These are phyloP conservation scores for Galerina marginata DNA, from an alignment of 768 basidiomycete species.

Conservation along the genomic window DNA sequence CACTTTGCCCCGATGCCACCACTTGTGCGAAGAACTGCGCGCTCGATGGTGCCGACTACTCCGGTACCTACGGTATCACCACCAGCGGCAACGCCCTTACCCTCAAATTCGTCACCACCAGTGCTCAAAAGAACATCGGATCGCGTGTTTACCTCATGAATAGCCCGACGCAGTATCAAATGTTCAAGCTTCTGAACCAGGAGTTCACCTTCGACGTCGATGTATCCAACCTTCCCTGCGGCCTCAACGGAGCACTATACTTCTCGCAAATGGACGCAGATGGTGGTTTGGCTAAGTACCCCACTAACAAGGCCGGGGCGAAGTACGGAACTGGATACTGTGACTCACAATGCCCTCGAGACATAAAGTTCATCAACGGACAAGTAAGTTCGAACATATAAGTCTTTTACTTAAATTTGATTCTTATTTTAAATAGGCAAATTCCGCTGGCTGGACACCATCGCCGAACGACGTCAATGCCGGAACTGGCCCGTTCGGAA, in stretches of 20 bases:
- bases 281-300: constrained; percentile 50
- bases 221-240: constrained; percentile 59
- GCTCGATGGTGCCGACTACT: constrained; percentile 53
- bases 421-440: not conserved
- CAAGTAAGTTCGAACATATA: constrained; percentile 33
- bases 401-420: too few relatives aligned
- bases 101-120: constrained; percentile 50
- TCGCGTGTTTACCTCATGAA: constrained; percentile 57
- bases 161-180: constrained; percentile 46
- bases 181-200: constrained; percentile 53
- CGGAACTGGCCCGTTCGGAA: constrained; percentile 8
- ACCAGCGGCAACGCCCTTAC: constrained; percentile 50
- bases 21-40: constrained; percentile 53
- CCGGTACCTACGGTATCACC: constrained; percentile 56
- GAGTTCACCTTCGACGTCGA: constrained; percentile 69
- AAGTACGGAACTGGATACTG: constrained; percentile 42
- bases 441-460: constrained; percentile 6
- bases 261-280: constrained; percentile 61
- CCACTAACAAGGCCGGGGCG: constrained; percentile 61
- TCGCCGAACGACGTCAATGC: constrained; percentile 3
- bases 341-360: constrained; percentile 56
- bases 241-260: constrained; percentile 66
- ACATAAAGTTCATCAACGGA: constrained; percentile 63
- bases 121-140: constrained; percentile 43
- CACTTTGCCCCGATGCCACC: constrained; percentile 51